phyloP scores from a whole-genome alignment of 2,329 filamentous ascomycete species.

The Talaromyces sp. region DNA sequence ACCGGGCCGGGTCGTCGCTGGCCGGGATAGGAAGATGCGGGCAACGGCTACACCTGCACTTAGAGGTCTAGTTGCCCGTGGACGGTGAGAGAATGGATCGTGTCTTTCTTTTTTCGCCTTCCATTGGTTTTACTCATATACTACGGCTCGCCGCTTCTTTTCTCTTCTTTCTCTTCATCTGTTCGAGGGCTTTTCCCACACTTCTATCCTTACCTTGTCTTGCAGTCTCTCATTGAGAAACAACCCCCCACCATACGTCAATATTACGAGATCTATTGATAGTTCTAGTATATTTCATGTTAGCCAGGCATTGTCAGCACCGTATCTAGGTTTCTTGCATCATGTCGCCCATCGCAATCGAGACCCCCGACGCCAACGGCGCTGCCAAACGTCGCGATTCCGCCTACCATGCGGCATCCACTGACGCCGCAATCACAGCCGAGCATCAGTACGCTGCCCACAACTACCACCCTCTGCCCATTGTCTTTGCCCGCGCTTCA shows the following conservation, averaged over 20 bases:
- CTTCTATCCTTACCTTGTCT: neutral
- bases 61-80: slow-evolving; percentile 26
- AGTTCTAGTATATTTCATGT: neutral
- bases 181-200: neutral
- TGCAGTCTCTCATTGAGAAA: neutral
- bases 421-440: slow-evolving; percentile 68
- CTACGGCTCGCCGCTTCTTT: neutral
- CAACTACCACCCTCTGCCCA: slow-evolving; percentile 96
- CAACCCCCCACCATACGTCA: slow-evolving; percentile 7
- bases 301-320: neutral
- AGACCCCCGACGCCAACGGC: slow-evolving; percentile 32
- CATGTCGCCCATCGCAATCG: slow-evolving; percentile 24
- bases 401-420: slow-evolving; percentile 69
- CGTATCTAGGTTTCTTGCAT: neutral
- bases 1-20: slow-evolving; percentile 6
- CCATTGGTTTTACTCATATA: slow-evolving; percentile 1
- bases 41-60: slow-evolving; percentile 29
- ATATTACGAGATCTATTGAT: neutral
- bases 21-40: neutral
- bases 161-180: neutral
- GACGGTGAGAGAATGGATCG: slow-evolving; percentile 5
- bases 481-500: slow-evolving; percentile 81
- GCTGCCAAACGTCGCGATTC: slow-evolving; percentile 35
- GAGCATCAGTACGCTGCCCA: slow-evolving; percentile 87
- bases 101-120: slow-evolving; percentile 5